Percentiles rank a stretch among this genome's conserved stretches.
Evolutionary conservation across 2,329 filamentous ascomycete genomes (phyloP).

Genomic region (Aspergillus sp.): DNA sequence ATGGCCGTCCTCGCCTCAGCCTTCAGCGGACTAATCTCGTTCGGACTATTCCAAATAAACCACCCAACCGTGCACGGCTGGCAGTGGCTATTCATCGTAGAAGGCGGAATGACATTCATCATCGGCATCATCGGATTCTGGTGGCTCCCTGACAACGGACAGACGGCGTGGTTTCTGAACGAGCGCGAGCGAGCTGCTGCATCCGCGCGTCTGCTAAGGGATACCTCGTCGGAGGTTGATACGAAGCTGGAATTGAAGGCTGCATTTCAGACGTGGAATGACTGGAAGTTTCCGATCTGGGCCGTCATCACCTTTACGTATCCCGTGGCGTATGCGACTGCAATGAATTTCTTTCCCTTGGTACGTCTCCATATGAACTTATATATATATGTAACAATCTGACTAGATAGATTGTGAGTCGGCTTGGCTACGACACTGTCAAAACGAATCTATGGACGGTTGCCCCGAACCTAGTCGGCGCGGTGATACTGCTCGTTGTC

Average conservation of each 20-base stretch:
- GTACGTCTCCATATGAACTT: constrained; percentile 18
- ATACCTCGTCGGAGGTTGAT: constrained; percentile 43
- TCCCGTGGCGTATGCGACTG: constrained; percentile 48
- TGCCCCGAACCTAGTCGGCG: constrained; percentile 50
- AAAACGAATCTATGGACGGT: constrained; percentile 53
- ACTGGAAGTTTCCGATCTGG: constrained; percentile 46
- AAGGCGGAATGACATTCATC: constrained; percentile 39
- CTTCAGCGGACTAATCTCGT: constrained; percentile 42
- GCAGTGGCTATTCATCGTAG: constrained; percentile 49
- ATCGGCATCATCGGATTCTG: constrained; percentile 30
- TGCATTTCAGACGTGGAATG: constrained; percentile 46
- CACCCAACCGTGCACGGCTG: constrained; percentile 48
- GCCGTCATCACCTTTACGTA: constrained; percentile 50
- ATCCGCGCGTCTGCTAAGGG: constrained; percentile 44
- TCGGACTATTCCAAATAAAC: constrained; percentile 51
- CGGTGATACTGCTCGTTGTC: constrained; percentile 47
- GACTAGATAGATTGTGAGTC: constrained; percentile 38
- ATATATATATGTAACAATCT: not conserved
- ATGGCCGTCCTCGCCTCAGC: constrained; percentile 43
- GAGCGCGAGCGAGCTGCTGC: constrained; percentile 42
- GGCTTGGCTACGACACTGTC: constrained; percentile 46
- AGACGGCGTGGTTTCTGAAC: constrained; percentile 41
- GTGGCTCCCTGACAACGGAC: constrained; percentile 33
- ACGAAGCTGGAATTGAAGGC: constrained; percentile 41
- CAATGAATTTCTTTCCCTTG: constrained; percentile 50